These are phyloP conservation scores for Lepidium campestre DNA, from an alignment of 441 rosid genomes.

Conservation along the genomic window DNA sequence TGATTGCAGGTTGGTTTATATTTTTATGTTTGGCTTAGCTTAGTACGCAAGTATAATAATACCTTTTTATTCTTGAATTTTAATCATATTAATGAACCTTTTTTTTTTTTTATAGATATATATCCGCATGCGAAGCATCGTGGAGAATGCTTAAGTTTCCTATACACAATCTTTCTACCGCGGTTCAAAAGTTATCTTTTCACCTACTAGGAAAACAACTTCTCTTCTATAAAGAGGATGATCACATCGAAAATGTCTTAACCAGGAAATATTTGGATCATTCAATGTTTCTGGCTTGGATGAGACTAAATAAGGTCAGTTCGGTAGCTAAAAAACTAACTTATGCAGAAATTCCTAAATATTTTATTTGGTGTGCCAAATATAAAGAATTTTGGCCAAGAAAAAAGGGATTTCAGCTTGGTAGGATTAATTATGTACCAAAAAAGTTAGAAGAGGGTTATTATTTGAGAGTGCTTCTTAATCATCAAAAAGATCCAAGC, in stretches of 20 bases:
- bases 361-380: background rate
- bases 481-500: background rate
- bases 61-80: background rate
- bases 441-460: background rate
- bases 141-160: background rate
- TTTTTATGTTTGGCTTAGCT: background rate
- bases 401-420: background rate
- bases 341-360: background rate
- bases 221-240: background rate
- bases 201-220: background rate
- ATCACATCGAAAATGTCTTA: background rate
- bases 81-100: too few species aligned
- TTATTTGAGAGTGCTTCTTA: background rate
- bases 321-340: rapidly evolving
- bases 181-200: background rate
- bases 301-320: background rate
- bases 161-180: background rate
- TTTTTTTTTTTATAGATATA: background rate
- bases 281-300: background rate
- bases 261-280: background rate
- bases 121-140: background rate
- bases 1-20: background rate
- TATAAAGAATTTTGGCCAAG: background rate
- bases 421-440: background rate
- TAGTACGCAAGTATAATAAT: too few species aligned